Conservation (phyloP, 192 early-diverging fungal genomes). For the Rhizophagus sp. region DNA sequence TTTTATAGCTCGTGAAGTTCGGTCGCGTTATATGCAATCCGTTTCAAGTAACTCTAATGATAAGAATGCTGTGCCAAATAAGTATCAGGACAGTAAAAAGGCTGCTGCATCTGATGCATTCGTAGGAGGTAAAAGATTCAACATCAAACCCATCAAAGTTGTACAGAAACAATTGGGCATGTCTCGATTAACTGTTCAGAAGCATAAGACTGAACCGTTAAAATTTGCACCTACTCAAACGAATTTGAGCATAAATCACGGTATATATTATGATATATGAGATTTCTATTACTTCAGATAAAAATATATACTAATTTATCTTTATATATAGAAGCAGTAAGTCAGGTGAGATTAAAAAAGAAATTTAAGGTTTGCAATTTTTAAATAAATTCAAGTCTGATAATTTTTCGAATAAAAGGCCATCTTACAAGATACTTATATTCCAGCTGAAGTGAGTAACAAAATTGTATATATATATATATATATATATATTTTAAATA, state of each 20-base stretch:
- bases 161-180: background rate
- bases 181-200: background rate
- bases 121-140: background rate
- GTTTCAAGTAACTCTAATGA: background rate
- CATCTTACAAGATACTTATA: background rate
- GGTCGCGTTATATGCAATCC: constrained; percentile 11
- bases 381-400: background rate
- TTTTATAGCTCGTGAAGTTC: constrained; percentile 16
- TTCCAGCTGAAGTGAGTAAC: background rate
- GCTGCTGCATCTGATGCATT: background rate
- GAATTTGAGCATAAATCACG: background rate
- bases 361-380: background rate
- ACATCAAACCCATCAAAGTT: background rate
- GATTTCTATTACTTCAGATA: background rate
- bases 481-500: too few relatives aligned
- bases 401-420: background rate
- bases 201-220: background rate
- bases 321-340: background rate
- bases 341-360: background rate
- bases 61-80: background rate
- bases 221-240: background rate
- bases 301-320: background rate
- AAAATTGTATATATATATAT: too few relatives aligned
- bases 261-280: background rate
- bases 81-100: background rate